These are phyloP conservation scores for Zygoascus flipseniorum DNA, from an alignment of 805 yeast species.

Conservation along the genomic window DNA sequence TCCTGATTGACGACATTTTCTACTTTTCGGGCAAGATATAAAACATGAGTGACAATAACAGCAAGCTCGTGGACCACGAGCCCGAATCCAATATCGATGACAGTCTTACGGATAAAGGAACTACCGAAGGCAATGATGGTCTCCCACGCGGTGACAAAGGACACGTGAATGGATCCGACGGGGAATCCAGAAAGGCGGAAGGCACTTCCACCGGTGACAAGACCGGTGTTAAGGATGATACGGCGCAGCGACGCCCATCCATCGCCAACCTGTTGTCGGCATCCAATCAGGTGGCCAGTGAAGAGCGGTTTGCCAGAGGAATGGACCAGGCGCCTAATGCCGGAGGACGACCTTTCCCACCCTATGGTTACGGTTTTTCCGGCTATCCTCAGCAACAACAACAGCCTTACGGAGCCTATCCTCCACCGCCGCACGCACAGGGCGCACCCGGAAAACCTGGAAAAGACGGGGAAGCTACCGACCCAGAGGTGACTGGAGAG, in stretches of 20 bases:
- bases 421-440: not conserved
- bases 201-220: not conserved
- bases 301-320: not conserved
- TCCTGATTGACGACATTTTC: no score
- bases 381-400: not conserved
- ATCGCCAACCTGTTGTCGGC: slow-evolving; percentile 10
- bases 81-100: slow-evolving; percentile 1
- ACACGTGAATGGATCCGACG: not conserved
- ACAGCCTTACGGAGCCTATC: not conserved
- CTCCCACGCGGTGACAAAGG: not conserved
- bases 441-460: not conserved
- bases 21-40: not conserved
- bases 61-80: not conserved
- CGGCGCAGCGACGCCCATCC: slow-evolving; percentile 12
- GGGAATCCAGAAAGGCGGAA: not conserved
- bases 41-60: not conserved
- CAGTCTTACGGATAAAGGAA: not conserved
- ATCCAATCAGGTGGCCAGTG: not conserved
- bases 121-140: not conserved
- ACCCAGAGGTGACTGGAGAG: not conserved
- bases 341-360: not conserved
- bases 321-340: not conserved
- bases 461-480: not conserved
- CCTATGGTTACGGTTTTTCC: slow-evolving; percentile 1
- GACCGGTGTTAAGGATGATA: not conserved